Conservation (phyloP, 495 filamentous ascomycete genomes). For the Cercophora samala region DNA sequence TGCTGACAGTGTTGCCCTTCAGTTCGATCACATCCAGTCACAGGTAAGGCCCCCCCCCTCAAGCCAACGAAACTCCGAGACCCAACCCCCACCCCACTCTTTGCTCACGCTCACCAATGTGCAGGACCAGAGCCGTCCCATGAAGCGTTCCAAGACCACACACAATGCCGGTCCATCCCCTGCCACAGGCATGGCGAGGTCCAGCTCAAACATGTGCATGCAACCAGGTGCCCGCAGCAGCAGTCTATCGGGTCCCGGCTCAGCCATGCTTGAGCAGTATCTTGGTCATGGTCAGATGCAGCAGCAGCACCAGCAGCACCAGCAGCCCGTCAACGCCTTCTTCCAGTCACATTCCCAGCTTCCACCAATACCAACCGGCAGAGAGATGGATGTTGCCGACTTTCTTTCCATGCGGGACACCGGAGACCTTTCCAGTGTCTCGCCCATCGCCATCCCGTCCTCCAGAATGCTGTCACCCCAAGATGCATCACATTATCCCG, state of each 20-base stretch:
- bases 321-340: conserved; percentile 19
- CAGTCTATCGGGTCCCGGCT: conserved; percentile 7
- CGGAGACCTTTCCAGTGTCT: conserved; percentile 8
- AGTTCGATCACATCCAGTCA: conserved; percentile 11
- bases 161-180: conserved; percentile 23
- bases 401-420: conserved; percentile 22
- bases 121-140: conserved; percentile 29
- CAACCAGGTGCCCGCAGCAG: conserved; percentile 5
- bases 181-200: conserved; percentile 29
- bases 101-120: conserved; percentile 14
- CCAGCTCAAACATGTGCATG: conserved; percentile 26
- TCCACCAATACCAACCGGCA: conserved; percentile 13
- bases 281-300: conserved; percentile 20
- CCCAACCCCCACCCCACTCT: not conserved
- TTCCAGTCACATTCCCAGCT: conserved; percentile 15
- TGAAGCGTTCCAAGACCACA: conserved; percentile 36
- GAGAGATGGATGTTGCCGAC: conserved; percentile 27
- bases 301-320: no score
- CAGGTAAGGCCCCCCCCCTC: conserved; percentile 26
- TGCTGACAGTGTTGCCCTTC: not conserved
- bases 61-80: not conserved
- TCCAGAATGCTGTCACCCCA: conserved; percentile 19
- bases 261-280: conserved; percentile 14
- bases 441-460: conserved; percentile 26
- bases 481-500: conserved; percentile 17